Base-by-base conservation (phyloP, 257 asterid genomes). In the Nicotiana noctiflora region DNA sequence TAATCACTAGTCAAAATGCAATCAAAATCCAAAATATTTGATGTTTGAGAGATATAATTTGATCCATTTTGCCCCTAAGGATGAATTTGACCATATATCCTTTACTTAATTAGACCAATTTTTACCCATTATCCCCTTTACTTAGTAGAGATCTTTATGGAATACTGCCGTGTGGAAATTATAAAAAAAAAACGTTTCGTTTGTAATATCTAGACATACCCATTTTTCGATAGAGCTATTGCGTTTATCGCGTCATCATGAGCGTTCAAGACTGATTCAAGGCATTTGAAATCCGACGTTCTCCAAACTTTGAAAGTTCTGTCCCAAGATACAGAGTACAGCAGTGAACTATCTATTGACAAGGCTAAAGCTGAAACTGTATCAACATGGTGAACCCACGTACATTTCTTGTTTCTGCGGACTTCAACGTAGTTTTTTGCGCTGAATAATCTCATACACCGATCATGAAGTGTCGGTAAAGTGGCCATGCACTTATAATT, bases 301-400 rank as follows among this genome's bases (percentile, higher is more conserved):
- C 91, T 77, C 98, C 98, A 94, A 8, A 94, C 84, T 68, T 94
- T 94, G 21, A 94, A 74, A 19, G 91, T 88, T 31, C 96, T 75
- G 19, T 94, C 98, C 98, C 98, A 94, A 1, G 98, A 94, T 4
- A 84, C 97, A 0, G 98, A 94, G 84, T 91, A 94, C 3, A 94
- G 79, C 0, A 86, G 29, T 5, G 79, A 40, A 37, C 87, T 89
- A 66, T 93, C 98, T 4, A 31, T 15, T 0, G 98, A 90, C 13
- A 86, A 12, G 21, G 92, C 91, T 15, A 94, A 78, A 8, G 93
- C 89, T 0, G 98, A 87, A 1, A 94, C 92, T 6, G 97, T 60
- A 23, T 94, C 98, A n/a, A 85, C 90, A 68, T 94, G 98, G 64
- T 93, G 92, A 4, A 94, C 95, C 97, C 97, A 94, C 57, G 98